Conservation (phyloP, 148 eudicot genomes). For the Limonium bicolor region DNA sequence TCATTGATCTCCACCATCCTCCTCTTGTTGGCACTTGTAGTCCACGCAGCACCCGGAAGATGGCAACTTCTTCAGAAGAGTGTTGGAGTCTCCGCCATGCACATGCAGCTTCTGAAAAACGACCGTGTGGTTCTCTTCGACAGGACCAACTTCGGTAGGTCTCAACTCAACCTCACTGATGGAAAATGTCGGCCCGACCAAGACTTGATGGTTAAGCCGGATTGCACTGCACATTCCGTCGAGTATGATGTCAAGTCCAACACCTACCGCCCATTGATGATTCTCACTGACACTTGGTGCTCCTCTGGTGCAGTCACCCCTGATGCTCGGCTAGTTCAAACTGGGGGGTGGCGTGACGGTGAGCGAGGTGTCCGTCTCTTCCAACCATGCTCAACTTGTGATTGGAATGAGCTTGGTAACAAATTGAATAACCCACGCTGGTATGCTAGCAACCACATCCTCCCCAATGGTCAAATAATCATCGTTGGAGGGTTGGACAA, state of each 20-base stretch:
- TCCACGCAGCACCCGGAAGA: slow-evolving; percentile 7
- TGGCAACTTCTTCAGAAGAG: slow-evolving; percentile 26
- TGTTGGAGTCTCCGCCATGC: slow-evolving; percentile 43
- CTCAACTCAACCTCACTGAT: slow-evolving; percentile 24
- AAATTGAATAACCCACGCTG: slow-evolving; percentile 12
- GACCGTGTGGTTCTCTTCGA: slow-evolving; percentile 41
- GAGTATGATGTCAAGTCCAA: slow-evolving; percentile 41
- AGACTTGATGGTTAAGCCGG: slow-evolving; percentile 14
- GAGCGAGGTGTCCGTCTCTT: slow-evolving; percentile 36
- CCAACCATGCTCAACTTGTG: slow-evolving; percentile 33
- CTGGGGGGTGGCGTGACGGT: slow-evolving; percentile 64
- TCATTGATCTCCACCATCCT: too few species aligned
- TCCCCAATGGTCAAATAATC: slow-evolving; percentile 64
- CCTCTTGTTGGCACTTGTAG: not conserved
- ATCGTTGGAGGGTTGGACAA: slow-evolving; percentile 49
- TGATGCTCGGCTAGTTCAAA: slow-evolving; percentile 50
- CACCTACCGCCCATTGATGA: slow-evolving; percentile 45
- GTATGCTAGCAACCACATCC: slow-evolving; percentile 55
- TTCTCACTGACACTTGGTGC: slow-evolving; percentile 63
- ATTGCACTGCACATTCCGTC: slow-evolving; percentile 71
- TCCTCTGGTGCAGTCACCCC: slow-evolving; percentile 46
- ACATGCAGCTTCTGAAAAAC: slow-evolving; percentile 35
- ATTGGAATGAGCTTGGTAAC: slow-evolving; percentile 36
- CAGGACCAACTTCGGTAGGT: slow-evolving; percentile 37
- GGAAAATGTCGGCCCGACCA: slow-evolving; percentile 20